Conservation (phyloP, 2,329 filamentous ascomycete species). For the Fusarium guadeloupense region DNA sequence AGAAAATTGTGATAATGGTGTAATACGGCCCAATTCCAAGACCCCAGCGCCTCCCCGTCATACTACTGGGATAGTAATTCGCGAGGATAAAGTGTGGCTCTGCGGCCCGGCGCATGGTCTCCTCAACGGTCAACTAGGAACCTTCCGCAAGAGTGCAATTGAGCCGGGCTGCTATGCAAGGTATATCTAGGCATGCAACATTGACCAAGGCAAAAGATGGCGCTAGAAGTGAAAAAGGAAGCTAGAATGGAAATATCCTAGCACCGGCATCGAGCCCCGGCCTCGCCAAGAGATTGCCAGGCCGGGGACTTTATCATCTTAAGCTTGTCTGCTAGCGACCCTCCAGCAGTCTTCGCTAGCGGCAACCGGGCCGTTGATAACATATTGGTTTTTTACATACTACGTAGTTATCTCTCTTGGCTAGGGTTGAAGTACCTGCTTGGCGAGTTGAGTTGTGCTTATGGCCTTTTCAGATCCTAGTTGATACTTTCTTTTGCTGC, state of each 20-base stretch:
- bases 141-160: conserved; percentile 3
- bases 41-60: neutral
- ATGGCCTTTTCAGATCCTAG: neutral
- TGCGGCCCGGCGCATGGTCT: conserved; percentile 11
- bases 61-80: neutral
- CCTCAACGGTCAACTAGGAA: conserved; percentile 1
- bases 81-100: conserved; percentile 6
- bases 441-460: conserved; percentile 10
- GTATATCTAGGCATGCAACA: conserved; percentile 4
- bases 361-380: conserved; percentile 15
- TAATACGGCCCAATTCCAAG: neutral
- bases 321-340: conserved; percentile 1
- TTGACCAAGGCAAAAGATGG: neutral
- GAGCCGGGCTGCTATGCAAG: neutral
- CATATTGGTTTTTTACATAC: conserved; percentile 1
- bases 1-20: neutral
- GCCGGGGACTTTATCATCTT: conserved; percentile 15
- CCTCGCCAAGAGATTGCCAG: conserved; percentile 13
- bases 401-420: conserved; percentile 13
- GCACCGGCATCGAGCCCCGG: neutral
- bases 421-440: neutral
- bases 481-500: neutral
- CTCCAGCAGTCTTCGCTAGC: conserved; percentile 8
- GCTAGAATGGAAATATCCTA: conserved; percentile 1
- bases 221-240: conserved; percentile 22